Percentiles rank a stretch among this genome's conserved stretches.
Evolutionary conservation across 352 stramenopile genomes (phyloP).

Genomic region (Phytopythium mirpurense): DNA sequence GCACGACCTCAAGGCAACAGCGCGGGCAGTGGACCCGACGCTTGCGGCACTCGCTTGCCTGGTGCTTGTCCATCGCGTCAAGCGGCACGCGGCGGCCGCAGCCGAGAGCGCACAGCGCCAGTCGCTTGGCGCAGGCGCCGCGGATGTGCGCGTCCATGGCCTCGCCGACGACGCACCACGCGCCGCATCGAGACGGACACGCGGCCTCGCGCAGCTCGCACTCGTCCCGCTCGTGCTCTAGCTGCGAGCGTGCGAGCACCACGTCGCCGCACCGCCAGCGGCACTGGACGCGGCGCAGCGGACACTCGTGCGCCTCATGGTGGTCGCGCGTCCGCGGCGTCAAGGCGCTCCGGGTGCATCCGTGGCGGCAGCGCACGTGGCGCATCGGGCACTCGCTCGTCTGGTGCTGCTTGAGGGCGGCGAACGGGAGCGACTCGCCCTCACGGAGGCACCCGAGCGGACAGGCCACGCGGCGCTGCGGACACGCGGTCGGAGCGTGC

Average conservation of each 20-base stretch:
- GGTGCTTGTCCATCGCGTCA: constrained; percentile 32
- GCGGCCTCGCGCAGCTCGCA: constrained; percentile 39
- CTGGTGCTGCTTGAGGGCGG: constrained; percentile 44
- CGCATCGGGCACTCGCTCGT: constrained; percentile 37
- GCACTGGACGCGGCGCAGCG: constrained; percentile 46
- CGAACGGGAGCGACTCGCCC: constrained; percentile 16
- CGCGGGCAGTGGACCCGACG: constrained; percentile 29
- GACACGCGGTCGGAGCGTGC: constrained; percentile 36
- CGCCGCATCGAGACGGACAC: constrained; percentile 54
- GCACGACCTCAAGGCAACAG: constrained; percentile 27
- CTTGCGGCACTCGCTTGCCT: constrained; percentile 32
- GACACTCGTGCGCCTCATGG: constrained; percentile 42
- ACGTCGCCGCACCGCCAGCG: constrained; percentile 54
- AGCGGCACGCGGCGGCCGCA: constrained; percentile 53
- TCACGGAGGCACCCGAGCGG: constrained; percentile 27
- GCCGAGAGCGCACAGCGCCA: constrained; percentile 31
- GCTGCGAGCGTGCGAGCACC: constrained; percentile 33
- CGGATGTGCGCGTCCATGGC: constrained; percentile 37
- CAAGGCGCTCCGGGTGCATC: constrained; percentile 39
- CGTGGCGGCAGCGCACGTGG: constrained; percentile 64
- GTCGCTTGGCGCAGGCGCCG: constrained; percentile 22
- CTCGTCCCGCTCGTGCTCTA: constrained; percentile 43
- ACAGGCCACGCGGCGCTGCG: constrained; percentile 46
- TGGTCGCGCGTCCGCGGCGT: constrained; percentile 29
- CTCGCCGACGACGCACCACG: constrained; percentile 20